Evolutionary conservation across 2,329 filamentous ascomycete genomes (phyloP), one percentile per base, ranked within the genome.

Genomic region (Microsporum canis): DNA sequence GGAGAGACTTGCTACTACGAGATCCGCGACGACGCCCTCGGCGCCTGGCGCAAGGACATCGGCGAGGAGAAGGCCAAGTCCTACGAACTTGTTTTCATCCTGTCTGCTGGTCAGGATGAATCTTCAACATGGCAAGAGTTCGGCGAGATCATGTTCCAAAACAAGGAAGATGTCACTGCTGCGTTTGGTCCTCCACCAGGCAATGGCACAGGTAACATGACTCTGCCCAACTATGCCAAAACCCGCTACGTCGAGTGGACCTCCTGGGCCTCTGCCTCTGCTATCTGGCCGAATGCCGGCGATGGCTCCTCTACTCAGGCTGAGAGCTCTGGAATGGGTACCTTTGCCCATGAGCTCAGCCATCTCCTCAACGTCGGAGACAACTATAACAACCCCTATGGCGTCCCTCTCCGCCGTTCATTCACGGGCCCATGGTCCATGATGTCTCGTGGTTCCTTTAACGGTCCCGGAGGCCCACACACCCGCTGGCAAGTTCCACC

Each of bases 301-400:
- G 64, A 55, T 31, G 60, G 60, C 1, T 65, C 64, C 17, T 65
- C 64, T 23, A 65, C 62, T 4, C 64, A 65, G 58, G 57, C 49
- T 39, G 64, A 65, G 56, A 65, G 64, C 58, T 65, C 63, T 12
- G 64, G 64, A 27, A 65, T 65, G 64, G 62, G 57, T 31, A 59
- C 53, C 3, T 65, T 59, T 62, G 64, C 64, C 27, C 64, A 65
- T 58, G 64, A 65, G 55, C 64, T 65, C 27, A 65, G 59, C 56
- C 64, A 65, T 53, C 49, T 65, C n/a, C 64, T 65, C 53, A 58
- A 65, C 17, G 62, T 65, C 47, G 61, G 61, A 17, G 64, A 65
- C 45, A 65, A 65, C 58, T 65, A 64, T 60, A 65, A 65, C 57
- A 65, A 64, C 47, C 64, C 64, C 36, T 65, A 63, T 27, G 63